Percentiles rank a stretch among this genome's conserved stretches.
Conservation (phyloP, 75 land plant species). For the Larix kaempferi region DNA sequence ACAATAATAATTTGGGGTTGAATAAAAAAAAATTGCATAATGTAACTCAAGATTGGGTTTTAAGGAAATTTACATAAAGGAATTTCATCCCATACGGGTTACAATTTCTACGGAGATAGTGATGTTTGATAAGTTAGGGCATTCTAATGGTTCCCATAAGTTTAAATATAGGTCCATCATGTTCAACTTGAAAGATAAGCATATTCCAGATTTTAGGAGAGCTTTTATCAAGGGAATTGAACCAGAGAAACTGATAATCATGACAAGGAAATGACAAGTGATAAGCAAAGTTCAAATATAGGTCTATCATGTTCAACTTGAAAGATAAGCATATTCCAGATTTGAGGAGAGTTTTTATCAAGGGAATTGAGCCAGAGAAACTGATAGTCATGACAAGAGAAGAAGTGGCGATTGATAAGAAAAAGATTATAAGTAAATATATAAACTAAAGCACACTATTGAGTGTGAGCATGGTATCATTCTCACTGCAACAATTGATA, state of each 20-base stretch:
- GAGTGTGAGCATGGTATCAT: constrained; percentile 36
- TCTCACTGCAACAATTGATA: constrained; percentile 36
- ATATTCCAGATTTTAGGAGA: too few species aligned
- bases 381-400: constrained; percentile 21
- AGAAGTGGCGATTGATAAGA: constrained; percentile 52
- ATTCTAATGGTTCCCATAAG: not conserved
- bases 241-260: too few species aligned
- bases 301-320: constrained; percentile 44
- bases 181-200: too few species aligned
- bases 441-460: constrained; percentile 42
- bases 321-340: constrained; percentile 39
- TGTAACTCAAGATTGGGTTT: too few species aligned
- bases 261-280: constrained; percentile 4
- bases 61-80: too few species aligned
- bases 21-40: too few species aligned
- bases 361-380: constrained; percentile 21
- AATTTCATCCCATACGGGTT: constrained; percentile 19
- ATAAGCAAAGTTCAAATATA: constrained; percentile 21
- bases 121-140: constrained; percentile 9
- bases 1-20: too few species aligned
- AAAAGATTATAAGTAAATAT: constrained; percentile 23
- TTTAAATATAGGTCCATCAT: too few species aligned
- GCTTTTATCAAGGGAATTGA: too few species aligned
- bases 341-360: constrained; percentile 32
- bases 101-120: constrained; percentile 32